Evolutionary conservation across 192 early-diverging fungal genomes (phyloP).

Genomic region (Mortierella alpina): DNA sequence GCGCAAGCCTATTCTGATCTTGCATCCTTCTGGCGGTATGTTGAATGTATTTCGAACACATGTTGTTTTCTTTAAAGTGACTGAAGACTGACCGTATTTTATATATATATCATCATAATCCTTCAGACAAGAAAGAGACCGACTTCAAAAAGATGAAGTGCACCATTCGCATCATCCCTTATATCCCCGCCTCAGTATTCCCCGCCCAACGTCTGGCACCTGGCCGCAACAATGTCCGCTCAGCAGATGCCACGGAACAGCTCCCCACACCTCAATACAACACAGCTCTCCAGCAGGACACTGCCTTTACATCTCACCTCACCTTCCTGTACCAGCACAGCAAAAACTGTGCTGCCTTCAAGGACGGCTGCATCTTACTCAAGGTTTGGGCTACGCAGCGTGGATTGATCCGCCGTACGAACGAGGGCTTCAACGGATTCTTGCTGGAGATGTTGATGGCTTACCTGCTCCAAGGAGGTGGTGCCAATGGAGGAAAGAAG

Average conservation of each 20-base stretch:
- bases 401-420: constrained; percentile 58
- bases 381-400: constrained; percentile 92
- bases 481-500: constrained; percentile 66
- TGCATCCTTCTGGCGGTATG: constrained; percentile 66
- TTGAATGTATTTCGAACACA: background rate
- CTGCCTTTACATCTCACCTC: constrained; percentile 77
- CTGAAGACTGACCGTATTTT: background rate
- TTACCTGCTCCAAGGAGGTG: constrained; percentile 78
- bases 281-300: constrained; percentile 82
- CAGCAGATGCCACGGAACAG: constrained; percentile 55
- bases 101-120: constrained; percentile 1
- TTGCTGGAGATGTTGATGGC: constrained; percentile 88
- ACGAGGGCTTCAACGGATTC: constrained; percentile 78
- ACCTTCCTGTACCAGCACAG: constrained; percentile 80
- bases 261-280: constrained; percentile 93
- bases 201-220: constrained; percentile 79
- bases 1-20: constrained; percentile 70
- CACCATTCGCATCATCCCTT: constrained; percentile 85
- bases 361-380: constrained; percentile 81
- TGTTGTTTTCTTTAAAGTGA: background rate
- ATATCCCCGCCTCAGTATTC: constrained; percentile 72
- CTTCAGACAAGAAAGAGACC: constrained; percentile 63
- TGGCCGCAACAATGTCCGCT: constrained; percentile 83
- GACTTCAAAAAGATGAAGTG: constrained; percentile 77
- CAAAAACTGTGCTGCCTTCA: constrained; percentile 78